These are phyloP conservation scores for Marasmius fiardii DNA, from an alignment of 1,284 basidiomycete genomes.

Conservation along the genomic window DNA sequence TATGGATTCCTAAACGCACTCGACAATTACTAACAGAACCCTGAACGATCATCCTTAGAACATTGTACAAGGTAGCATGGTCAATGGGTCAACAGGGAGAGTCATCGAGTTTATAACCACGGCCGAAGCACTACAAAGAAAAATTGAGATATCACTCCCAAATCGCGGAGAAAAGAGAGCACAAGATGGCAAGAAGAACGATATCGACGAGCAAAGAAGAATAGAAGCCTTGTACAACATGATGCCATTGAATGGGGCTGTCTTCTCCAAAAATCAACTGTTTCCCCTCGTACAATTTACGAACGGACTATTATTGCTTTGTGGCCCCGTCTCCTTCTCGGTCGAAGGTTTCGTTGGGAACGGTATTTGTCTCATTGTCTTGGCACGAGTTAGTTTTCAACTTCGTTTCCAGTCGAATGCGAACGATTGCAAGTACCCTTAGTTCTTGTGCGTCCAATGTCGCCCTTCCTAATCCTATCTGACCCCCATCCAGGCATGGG, in stretches of 20 bases:
- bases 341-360: constrained; percentile 32
- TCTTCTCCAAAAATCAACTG: background rate
- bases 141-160: constrained; percentile 24
- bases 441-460: constrained; percentile 77
- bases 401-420: background rate
- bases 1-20: constrained; percentile 11
- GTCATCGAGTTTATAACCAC: constrained; percentile 57
- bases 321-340: background rate
- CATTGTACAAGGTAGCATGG: constrained; percentile 70
- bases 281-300: constrained; percentile 1
- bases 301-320: background rate
- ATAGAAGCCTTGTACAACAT: background rate
- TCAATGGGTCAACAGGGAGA: constrained; percentile 82
- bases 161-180: constrained; percentile 16
- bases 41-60: constrained; percentile 40
- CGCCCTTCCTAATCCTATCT: constrained; percentile 40
- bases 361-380: constrained; percentile 19
- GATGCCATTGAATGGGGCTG: background rate
- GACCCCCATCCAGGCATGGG: constrained; percentile 45
- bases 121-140: constrained; percentile 22
- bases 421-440: constrained; percentile 54
- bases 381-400: background rate
- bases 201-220: constrained; percentile 3
- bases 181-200: constrained; percentile 12
- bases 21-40: background rate